Evolutionary conservation across 176 grass and related monocot species (phyloP), one percentile per base, ranked within the genome.

Genomic region (Aegilops speltoides): DNA sequence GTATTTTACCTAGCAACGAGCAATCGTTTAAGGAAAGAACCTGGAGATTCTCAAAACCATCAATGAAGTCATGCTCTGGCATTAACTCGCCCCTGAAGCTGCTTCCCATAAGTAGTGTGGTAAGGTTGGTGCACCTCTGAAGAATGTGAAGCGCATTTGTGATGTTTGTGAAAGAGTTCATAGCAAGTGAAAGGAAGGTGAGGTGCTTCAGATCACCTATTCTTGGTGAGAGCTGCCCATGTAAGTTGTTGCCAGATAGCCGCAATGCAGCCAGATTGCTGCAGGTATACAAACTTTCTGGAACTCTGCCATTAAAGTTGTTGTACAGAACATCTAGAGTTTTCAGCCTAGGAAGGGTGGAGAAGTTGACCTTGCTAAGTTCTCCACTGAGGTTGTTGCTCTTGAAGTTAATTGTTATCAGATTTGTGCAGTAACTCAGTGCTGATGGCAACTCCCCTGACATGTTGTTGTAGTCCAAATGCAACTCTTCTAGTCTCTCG

Each of bases 301-400:
- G 78, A 82, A 82, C 20, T 29, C 6, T 43, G 40, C 77, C 78
- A 1, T 3, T 64, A 16, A 82, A 87, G 20, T 31, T 62, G 59
- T 73, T 87, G 16, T 5, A 7, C n/a, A 40, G 3, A 19, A 87
- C 28, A 41, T 87, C 65, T 50, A 87, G 13, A 34, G 4, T 33
- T n/a, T 41, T 48, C 0, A 93, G 40, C 24, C 81, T 87, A 2
- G 11, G 3, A 0, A 93, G n/a, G 17, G 3, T 71, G 28, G 74
- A 84, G 88, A 93, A 93, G 16, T 87, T 73, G 64, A 90, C 59
- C 2, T 85, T 75, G 9, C 0, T 5, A 4, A 93, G 80, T 1
- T 90, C 56, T n/a, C 91, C 91, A 0, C 2, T 89, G n/a, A 93
- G 81, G 1, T 2, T 6, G 64, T 93, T 93, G 4, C 5, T 1